Percentiles rank a stretch among this genome's conserved stretches.
phyloP scores from a whole-genome alignment of 208 protist species.

The Porcisia hertigi region DNA sequence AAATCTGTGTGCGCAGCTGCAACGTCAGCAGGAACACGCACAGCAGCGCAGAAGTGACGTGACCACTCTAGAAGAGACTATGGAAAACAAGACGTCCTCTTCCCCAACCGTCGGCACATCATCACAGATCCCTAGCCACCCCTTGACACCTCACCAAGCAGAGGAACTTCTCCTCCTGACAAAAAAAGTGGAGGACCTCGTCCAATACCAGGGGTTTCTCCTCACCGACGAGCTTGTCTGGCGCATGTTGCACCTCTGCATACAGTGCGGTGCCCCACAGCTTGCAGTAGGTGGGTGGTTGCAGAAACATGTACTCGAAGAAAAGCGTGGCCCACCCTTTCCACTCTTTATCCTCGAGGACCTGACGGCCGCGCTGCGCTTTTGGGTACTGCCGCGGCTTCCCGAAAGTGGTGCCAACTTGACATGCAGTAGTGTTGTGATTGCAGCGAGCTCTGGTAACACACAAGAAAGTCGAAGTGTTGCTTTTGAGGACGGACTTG shows the following conservation, averaged over 20 bases:
- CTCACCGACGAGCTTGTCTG: constrained; percentile 70
- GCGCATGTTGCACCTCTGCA: constrained; percentile 48
- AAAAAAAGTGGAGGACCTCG: constrained; percentile 45
- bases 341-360: constrained; percentile 39
- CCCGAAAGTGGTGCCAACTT: constrained; percentile 31
- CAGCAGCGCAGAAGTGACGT: constrained; percentile 1
- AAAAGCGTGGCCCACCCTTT: constrained; percentile 40
- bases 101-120: neutral
- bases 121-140: neutral
- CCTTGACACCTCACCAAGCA: constrained; percentile 40
- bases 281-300: constrained; percentile 39
- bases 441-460: constrained; percentile 1
- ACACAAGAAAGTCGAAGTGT: neutral
- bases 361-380: constrained; percentile 25
- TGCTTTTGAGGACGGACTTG: constrained; percentile 20
- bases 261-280: constrained; percentile 45
- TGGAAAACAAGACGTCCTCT: neutral
- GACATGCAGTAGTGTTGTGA: constrained; percentile 11
- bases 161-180: constrained; percentile 58
- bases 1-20: constrained; percentile 28
- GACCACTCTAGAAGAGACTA: neutral
- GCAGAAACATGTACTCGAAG: constrained; percentile 32
- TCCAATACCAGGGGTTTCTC: constrained; percentile 61
- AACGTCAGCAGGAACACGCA: constrained; percentile 8
- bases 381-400: constrained; percentile 27